A percentile compares a stretch with the other conserved stretches of the same genome.
These are phyloP conservation scores for Calocybe gambosa DNA, from an alignment of 1,284 basidiomycete genomes.

Conservation along the genomic window DNA sequence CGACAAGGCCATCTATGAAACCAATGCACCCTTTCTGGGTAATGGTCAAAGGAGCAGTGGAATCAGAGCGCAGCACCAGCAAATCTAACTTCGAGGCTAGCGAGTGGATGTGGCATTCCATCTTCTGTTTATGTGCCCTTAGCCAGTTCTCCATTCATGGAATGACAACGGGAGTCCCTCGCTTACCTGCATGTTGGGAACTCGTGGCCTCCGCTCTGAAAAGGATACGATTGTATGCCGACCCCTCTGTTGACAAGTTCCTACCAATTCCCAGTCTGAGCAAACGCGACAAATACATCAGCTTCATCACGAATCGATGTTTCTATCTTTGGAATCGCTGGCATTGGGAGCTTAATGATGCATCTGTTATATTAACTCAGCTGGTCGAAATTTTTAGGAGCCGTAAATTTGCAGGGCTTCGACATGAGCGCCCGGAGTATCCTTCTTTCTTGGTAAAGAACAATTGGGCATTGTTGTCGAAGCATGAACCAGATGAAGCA, in stretches of 20 bases:
- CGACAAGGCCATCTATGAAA: slow-evolving; percentile 17
- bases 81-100: slow-evolving; percentile 45
- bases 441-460: slow-evolving; percentile 70
- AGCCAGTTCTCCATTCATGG: slow-evolving; percentile 79
- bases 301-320: slow-evolving; percentile 69
- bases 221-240: slow-evolving; percentile 51
- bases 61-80: slow-evolving; percentile 18
- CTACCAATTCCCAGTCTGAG: slow-evolving; percentile 38
- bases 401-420: slow-evolving; percentile 75
- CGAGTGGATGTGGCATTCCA: slow-evolving; percentile 68
- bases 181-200: slow-evolving; percentile 64
- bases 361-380: slow-evolving; percentile 55
- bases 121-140: slow-evolving; percentile 68
- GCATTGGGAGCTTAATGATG: slow-evolving; percentile 67
- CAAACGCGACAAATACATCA: slow-evolving; percentile 74
- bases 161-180: slow-evolving; percentile 38
- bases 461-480: slow-evolving; percentile 49
- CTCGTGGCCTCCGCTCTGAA: slow-evolving; percentile 55
- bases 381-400: slow-evolving; percentile 77
- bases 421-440: slow-evolving; percentile 70
- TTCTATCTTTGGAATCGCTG: slow-evolving; percentile 66
- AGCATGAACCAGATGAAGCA: slow-evolving; percentile 56
- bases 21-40: slow-evolving; percentile 39
- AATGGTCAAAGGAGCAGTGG: slow-evolving; percentile 34
- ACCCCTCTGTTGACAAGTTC: slow-evolving; percentile 41